These are phyloP conservation scores for Eutypa lata DNA, from an alignment of 2,329 filamentous ascomycete species.

Conservation along the genomic window DNA sequence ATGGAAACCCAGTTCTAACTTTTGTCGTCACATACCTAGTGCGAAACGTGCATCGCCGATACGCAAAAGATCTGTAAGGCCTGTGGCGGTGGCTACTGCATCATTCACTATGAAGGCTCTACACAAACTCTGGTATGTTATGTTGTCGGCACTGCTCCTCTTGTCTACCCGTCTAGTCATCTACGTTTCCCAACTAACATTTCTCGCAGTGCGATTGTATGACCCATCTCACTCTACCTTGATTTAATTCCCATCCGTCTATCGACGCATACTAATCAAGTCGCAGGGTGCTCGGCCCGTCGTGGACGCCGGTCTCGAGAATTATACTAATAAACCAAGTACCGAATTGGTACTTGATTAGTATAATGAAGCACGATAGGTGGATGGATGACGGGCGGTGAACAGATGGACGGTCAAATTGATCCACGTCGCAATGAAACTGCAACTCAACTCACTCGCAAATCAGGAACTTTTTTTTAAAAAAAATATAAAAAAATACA, in stretches of 20 bases:
- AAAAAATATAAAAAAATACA: too few species aligned
- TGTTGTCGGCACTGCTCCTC: not conserved
- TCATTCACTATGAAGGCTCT: constrained; percentile 78
- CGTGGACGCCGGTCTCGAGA: constrained; percentile 28
- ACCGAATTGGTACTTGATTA: not conserved
- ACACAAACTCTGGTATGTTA: constrained; percentile 55
- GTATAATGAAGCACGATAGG: too few species aligned
- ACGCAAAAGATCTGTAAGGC: constrained; percentile 69
- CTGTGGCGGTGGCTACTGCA: constrained; percentile 79
- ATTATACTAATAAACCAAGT: constrained; percentile 20
- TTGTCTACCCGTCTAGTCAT: not conserved
- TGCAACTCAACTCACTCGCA: too few species aligned
- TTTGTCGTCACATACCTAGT: constrained; percentile 45
- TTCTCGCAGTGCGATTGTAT: constrained; percentile 44
- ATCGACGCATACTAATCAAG: constrained; percentile 5
- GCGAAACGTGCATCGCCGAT: constrained; percentile 67
- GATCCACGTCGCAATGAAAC: too few species aligned
- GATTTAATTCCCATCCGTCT: not conserved
- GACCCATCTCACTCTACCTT: constrained; percentile 10
- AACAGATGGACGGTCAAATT: too few species aligned
- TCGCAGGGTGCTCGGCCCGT: constrained; percentile 35
- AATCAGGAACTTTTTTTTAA: too few species aligned
- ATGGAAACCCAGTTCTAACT: too few species aligned
- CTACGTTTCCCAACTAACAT: constrained; percentile 23
- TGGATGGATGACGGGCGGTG: too few species aligned